Base-by-base conservation (phyloP, 108 stramenopile genomes). In the Cyclostephanos tholiformis region DNA sequence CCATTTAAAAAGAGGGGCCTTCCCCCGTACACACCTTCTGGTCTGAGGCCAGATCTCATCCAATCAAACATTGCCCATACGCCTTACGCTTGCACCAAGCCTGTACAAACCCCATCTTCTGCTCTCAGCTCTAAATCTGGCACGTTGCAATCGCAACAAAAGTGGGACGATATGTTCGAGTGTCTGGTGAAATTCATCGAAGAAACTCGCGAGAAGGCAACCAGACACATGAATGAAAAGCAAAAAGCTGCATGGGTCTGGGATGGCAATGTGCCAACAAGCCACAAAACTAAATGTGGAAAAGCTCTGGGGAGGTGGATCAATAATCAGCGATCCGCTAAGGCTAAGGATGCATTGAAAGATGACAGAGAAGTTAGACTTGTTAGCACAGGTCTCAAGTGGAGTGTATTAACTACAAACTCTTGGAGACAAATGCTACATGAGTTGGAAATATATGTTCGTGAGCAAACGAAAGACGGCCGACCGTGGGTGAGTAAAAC, bases 341-440 rank as follows among this genome's bases (percentile, higher is more conserved):
- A 95, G 71, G 75, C 77, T 52, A 95, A 95, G 79, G 91, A 88
- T 11, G 69, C 83, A 17, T 81, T 95, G 50, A 92, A 89, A 69
- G 85, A 82, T 22, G 94, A 95, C 23, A 67, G 94, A 61, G 91
- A 91, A 77, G 78, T 80, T 39, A 82, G 87, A 52, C 87, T 95
- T 39, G 74, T 89, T 6, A 86, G 89, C 61, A 91, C 91, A 26
- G 94, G 94, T 19, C 74, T 95, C 44, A 92, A 90, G 63, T 95
- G 94, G 94, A 95, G 94, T 82, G 94, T 95, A 10, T 50, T 95
- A 53, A 82, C 94, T n/a, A 89, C 91, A 8, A 95, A 92, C 82
- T 84, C 89, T 63, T 95, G 91, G 91, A 84, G 82, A 35, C 90
- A 91, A 56, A 95, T 91, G 90, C 68, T 95, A 67, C 88, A 82